These are phyloP conservation scores for Saccharomycopsis capsularis DNA, from an alignment of 805 yeast species.

Conservation along the genomic window DNA sequence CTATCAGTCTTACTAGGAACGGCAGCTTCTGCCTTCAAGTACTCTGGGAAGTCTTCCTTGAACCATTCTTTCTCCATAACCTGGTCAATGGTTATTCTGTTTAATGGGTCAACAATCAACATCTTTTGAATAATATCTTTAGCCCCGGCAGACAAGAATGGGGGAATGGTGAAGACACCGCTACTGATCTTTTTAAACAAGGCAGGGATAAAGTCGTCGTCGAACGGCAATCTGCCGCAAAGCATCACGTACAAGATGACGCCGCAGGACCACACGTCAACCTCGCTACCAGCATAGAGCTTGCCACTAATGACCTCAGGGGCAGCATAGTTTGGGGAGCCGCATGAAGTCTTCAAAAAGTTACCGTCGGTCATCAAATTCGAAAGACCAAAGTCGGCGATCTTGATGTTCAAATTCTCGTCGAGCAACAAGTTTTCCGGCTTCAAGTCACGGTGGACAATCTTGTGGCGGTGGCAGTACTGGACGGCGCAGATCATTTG, in stretches of 20 bases:
- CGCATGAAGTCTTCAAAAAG: constrained; percentile 89
- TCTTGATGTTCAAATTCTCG: constrained; percentile 85
- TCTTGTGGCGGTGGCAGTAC: constrained; percentile 92
- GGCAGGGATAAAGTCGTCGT: constrained; percentile 93
- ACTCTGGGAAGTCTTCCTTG: constrained; percentile 69
- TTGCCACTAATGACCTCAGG: constrained; percentile 96
- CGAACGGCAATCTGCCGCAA: constrained; percentile 92
- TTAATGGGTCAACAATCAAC: constrained; percentile 91
- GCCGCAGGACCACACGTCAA: constrained; percentile 97
- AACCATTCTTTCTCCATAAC: constrained; percentile 95
- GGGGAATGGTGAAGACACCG: constrained; percentile 89
- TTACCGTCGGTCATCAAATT: constrained; percentile 86
- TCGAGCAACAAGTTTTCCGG: constrained; percentile 90
- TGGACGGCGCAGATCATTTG: constrained; percentile 96
- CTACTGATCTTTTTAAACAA: constrained; percentile 85
- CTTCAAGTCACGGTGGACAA: constrained; percentile 92
- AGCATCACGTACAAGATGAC: constrained; percentile 92
- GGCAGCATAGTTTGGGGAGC: constrained; percentile 96
- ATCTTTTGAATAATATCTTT: constrained; percentile 74
- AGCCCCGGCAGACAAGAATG: constrained; percentile 79
- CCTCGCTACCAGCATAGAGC: constrained; percentile 95
- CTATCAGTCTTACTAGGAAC: constrained; percentile 4
- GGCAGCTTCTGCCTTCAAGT: constrained; percentile 35
- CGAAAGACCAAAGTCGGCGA: constrained; percentile 92
- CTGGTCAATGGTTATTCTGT: constrained; percentile 87